phyloP scores from a whole-genome alignment of 2,329 filamentous ascomycete species.

The Leptosphaerulina australis region DNA sequence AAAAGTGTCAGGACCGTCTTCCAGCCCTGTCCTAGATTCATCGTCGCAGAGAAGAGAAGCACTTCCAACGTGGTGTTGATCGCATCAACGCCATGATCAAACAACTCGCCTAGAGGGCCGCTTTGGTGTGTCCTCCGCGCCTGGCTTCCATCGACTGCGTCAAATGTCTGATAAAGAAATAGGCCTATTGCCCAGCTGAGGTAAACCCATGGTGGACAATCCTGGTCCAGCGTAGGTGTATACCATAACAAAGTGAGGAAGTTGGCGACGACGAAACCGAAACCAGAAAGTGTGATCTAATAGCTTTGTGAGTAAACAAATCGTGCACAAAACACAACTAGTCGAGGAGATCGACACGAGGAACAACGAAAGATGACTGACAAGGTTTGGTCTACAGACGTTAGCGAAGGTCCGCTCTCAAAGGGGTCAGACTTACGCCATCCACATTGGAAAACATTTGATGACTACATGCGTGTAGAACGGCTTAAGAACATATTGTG shows the following conservation, averaged over 20 bases:
- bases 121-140: slow-evolving; percentile 90
- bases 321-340: not conserved
- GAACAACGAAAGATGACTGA: slow-evolving; percentile 26
- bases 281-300: slow-evolving; percentile 86
- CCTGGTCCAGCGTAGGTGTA: slow-evolving; percentile 88
- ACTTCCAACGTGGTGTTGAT: slow-evolving; percentile 95
- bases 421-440: slow-evolving; percentile 69
- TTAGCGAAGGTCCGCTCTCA: slow-evolving; percentile 25
- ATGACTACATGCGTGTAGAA: slow-evolving; percentile 97
- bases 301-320: not conserved
- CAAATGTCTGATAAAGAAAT: slow-evolving; percentile 97
- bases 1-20: slow-evolving; percentile 83
- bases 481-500: slow-evolving; percentile 93
- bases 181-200: slow-evolving; percentile 86
- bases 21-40: slow-evolving; percentile 94
- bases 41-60: slow-evolving; percentile 85
- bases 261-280: slow-evolving; percentile 87
- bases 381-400: slow-evolving; percentile 46
- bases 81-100: slow-evolving; percentile 95
- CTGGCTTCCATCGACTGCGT: slow-evolving; percentile 93
- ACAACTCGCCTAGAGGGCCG: slow-evolving; percentile 91
- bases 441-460: slow-evolving; percentile 90
- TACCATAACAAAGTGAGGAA: slow-evolving; percentile 94
- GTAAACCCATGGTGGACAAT: slow-evolving; percentile 96
- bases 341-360: not conserved